phyloP scores from a whole-genome alignment of 2,329 filamentous ascomycete genomes.

The Sphaerostilbella broomeana region DNA sequence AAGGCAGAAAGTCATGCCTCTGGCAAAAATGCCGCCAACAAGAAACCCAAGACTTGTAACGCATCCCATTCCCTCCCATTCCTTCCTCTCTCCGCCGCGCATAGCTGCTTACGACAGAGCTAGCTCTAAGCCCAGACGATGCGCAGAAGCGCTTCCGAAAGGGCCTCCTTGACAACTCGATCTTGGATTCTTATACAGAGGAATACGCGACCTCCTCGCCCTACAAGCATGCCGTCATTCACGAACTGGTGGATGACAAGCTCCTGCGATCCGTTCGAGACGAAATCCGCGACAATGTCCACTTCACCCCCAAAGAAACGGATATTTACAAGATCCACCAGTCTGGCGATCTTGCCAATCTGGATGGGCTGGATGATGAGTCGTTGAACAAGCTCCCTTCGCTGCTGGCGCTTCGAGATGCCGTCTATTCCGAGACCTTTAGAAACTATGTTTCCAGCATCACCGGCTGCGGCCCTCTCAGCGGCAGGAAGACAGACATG shows the following conservation, averaged over 20 bases:
- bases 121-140: conserved; percentile 43
- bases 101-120: conserved; percentile 12
- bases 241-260: conserved; percentile 67
- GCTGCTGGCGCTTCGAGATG: conserved; percentile 85
- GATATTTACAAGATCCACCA: conserved; percentile 99
- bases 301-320: conserved; percentile 96
- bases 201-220: conserved; percentile 59
- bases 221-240: conserved; percentile 92
- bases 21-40: conserved; percentile 44
- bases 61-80: conserved; percentile 15
- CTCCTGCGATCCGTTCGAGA: conserved; percentile 80
- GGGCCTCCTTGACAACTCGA: conserved; percentile 56
- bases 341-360: conserved; percentile 92
- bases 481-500: conserved; percentile 95
- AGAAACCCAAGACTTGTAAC: conserved; percentile 47
- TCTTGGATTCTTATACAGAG: conserved; percentile 52
- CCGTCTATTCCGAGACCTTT: conserved; percentile 85
- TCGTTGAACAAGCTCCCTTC: conserved; percentile 82
- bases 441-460: conserved; percentile 82
- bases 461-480: conserved; percentile 79
- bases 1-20: conserved; percentile 45
- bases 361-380: conserved; percentile 84
- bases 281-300: conserved; percentile 85
- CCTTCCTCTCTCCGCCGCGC: conserved; percentile 4
- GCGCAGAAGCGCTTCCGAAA: conserved; percentile 55